These are phyloP conservation scores for Neoboletus brunneissimus DNA, from an alignment of 768 basidiomycete species.

Conservation along the genomic window DNA sequence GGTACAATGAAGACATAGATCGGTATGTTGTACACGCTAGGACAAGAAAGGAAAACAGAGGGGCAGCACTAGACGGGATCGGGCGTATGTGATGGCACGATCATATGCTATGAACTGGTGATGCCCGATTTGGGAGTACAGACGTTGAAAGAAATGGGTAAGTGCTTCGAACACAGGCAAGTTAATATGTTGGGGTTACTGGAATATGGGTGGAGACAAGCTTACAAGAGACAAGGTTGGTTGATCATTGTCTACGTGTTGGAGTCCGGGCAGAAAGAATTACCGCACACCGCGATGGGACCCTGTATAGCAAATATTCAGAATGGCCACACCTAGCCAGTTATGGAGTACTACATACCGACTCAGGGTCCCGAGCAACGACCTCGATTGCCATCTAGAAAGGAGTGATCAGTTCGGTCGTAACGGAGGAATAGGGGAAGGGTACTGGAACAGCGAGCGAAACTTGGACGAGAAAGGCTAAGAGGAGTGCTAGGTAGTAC, in stretches of 20 bases:
- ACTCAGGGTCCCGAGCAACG: neutral
- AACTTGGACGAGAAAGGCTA: no score
- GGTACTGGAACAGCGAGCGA: no score
- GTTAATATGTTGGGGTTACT: no score
- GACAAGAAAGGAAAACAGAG: neutral
- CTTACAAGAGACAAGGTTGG: no score
- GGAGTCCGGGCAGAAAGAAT: neutral
- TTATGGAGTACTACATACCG: conserved; percentile 11
- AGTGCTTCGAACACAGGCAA: conserved; percentile 12
- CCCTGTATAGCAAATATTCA: conserved; percentile 8
- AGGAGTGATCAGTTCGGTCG: no score
- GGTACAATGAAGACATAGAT: conserved; percentile 6
- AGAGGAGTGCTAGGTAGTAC: no score
- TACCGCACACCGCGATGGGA: conserved; percentile 12
- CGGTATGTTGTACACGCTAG: conserved; percentile 1
- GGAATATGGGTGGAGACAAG: no score
- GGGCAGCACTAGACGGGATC: conserved; percentile 3
- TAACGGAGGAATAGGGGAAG: no score
- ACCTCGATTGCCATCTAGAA: conserved; percentile 10
- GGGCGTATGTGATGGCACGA: neutral
- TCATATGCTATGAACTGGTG: conserved; percentile 8
- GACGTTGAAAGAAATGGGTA: neutral
- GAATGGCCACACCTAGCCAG: neutral
- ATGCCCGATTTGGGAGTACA: neutral
- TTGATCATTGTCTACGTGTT: conserved; percentile 23